Percentiles rank a stretch among this genome's conserved stretches.
phyloP scores from a whole-genome alignment of 768 basidiomycete genomes.

The Megacollybia marginata region DNA sequence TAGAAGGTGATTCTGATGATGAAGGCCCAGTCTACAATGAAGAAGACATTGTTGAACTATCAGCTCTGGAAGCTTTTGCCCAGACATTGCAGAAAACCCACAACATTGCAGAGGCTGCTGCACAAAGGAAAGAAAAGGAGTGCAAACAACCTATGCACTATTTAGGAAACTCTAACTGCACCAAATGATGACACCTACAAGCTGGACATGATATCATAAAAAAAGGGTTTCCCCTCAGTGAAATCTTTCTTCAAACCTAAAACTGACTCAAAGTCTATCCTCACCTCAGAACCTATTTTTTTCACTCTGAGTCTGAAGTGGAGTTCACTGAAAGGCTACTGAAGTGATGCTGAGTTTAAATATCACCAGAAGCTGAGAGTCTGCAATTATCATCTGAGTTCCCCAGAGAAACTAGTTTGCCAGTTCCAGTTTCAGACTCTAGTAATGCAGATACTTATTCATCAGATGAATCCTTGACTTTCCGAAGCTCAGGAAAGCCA shows the following conservation, averaged over 20 bases:
- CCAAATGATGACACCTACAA: neutral
- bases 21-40: neutral
- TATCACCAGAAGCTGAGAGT: no score
- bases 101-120: neutral
- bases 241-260: no score
- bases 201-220: neutral
- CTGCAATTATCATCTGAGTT: neutral
- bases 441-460: no score
- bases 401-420: no score
- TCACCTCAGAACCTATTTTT: no score
- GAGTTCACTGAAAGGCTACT: no score
- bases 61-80: neutral
- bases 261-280: no score
- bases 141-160: neutral
- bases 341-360: no score
- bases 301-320: no score
- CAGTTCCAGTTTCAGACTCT: no score
- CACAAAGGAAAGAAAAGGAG: neutral
- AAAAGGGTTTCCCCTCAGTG: no score
- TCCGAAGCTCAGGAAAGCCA: constrained; percentile 6
- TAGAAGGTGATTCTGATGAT: constrained; percentile 14
- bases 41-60: neutral
- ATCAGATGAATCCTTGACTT: constrained; percentile 7
- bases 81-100: neutral
- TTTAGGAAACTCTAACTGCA: no score